Evolutionary conservation across 805 yeast species (phyloP), one percentile per base, ranked within the genome.

Genomic region (Pichia californica): DNA sequence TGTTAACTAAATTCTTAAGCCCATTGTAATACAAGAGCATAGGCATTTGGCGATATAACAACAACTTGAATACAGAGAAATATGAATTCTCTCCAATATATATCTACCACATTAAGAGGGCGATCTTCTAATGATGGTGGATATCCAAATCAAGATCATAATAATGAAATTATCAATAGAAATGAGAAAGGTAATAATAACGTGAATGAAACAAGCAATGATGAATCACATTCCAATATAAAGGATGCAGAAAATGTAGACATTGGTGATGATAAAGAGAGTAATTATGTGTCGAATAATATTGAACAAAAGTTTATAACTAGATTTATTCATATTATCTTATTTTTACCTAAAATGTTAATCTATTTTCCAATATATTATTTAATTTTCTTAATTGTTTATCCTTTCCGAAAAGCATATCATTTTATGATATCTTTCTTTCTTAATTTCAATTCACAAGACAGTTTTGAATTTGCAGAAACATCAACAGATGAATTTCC

Each of bases 71-170:
- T n/a, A n/a, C n/a, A n/a, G n/a, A n/a, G n/a, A n/a, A n/a, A n/a
- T n/a, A 43, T 43, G 46, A 43, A 43, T 9, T 43, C 46, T 16
- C 23, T 43, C 7, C 37, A 39, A 8, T 43, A 43, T 15, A 13
- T 43, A 3, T 34, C 46, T 0, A n/a, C 39, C 6, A 34, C 40
- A 1, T 15, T 43, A 9, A 36, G 23, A 9, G n/a, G 38, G 35
- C 14, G 35, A 30, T 20, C 19, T n/a, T n/a, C 19, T 13, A 11
- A 16, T n/a, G n/a, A n/a, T n/a, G n/a, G n/a, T n/a, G n/a, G n/a
- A n/a, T n/a, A n/a, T 4, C 18, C 18, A 19, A 25, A 11, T 1
- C 18, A 33, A 8, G 18, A 14, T 7, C 7, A 6, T 10, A 34
- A 11, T 19, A 14, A 26, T n/a, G 23, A 26, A 19, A 10, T 5